phyloP scores from a whole-genome alignment of 106 monocot genomes.

The Dioscorea alata region DNA sequence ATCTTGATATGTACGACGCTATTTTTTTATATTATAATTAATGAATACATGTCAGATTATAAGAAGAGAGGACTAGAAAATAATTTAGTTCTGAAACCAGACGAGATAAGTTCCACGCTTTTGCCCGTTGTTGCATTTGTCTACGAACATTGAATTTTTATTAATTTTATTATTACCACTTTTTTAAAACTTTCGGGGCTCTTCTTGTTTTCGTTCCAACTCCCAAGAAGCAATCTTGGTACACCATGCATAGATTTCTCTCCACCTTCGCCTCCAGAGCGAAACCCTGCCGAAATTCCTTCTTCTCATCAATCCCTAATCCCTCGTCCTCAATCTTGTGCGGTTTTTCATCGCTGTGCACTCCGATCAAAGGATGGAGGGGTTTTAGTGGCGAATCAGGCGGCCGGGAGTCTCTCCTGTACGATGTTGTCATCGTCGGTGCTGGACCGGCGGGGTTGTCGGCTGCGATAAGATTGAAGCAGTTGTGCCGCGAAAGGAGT shows the following conservation, averaged over 20 bases:
- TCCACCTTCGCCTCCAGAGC: conserved; percentile 4
- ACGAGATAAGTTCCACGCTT: too few species aligned
- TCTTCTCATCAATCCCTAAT: not conserved
- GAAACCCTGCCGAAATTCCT: not conserved
- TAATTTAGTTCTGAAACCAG: too few species aligned
- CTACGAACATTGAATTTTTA: too few species aligned
- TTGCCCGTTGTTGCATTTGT: too few species aligned
- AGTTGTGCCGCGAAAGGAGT: conserved; percentile 62
- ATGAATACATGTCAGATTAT: too few species aligned
- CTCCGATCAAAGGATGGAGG: conserved; percentile 18
- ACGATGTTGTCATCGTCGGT: conserved; percentile 88
- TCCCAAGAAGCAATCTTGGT: too few species aligned
- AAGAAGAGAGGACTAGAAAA: too few species aligned
- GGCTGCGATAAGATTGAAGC: conserved; percentile 85
- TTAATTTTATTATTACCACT: too few species aligned
- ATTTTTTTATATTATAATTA: too few species aligned
- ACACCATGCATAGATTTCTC: conserved; percentile 9
- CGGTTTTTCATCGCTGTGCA: not conserved
- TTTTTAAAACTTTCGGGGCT: too few species aligned
- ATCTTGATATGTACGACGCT: too few species aligned
- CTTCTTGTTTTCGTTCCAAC: too few species aligned
- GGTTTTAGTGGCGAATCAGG: conserved; percentile 24
- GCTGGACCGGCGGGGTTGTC: conserved; percentile 79
- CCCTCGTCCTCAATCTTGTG: not conserved
- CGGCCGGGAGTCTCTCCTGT: conserved; percentile 50